Evolutionary conservation across 208 protist genomes (phyloP), one percentile per base, ranked within the genome.

Genomic region (Trypanosoma scelopori): DNA sequence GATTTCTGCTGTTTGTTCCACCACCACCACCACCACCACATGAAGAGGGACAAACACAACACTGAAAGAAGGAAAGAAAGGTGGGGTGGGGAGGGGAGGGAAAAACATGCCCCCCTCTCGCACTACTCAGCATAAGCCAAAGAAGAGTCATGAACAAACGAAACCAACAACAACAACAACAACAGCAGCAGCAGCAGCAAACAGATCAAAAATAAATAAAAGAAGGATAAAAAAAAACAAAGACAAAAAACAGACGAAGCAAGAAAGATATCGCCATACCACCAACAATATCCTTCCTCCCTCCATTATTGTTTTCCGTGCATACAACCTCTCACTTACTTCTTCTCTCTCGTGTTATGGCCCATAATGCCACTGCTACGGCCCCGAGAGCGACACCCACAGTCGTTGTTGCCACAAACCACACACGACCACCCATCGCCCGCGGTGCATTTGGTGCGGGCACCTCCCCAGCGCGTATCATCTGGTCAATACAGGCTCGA

Each of bases 401-500:
- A 39, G 27, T 49, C 12, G 22, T 27, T 9, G 6, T 35, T 42
- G n/a, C 43, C 12, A 6, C 18, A 52, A 56, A 41, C 3, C 12
- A 13, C 37, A 43, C 56, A 20, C 25, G 13, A 22, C 16, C 53
- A 28, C 13, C n/a, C 28, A 23, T 18, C 27, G 53, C 18, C 13
- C 35, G 53, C 1, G 20, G 53, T 55, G 25, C 62, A 25, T 61
- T 67, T 39, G 45, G 69, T 20, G 67, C 47, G 0, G 65, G 77
- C 13, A 84, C 63, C 59, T 87, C 78, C 2, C 79, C 79, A 4
- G 79, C 72, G 0, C 71, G 65, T 50, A 89, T 87, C 71, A 92
- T 67, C 53, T 92, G 86, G 0, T 84, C 73, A 47, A 96, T 72
- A 49, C 83, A 88, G 15, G 76, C 91, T 1, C 47, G 39, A 23